Evolutionary conservation across 805 yeast species (phyloP), one percentile per base, ranked within the genome.

Genomic region (Kregervanrija delftensis): DNA sequence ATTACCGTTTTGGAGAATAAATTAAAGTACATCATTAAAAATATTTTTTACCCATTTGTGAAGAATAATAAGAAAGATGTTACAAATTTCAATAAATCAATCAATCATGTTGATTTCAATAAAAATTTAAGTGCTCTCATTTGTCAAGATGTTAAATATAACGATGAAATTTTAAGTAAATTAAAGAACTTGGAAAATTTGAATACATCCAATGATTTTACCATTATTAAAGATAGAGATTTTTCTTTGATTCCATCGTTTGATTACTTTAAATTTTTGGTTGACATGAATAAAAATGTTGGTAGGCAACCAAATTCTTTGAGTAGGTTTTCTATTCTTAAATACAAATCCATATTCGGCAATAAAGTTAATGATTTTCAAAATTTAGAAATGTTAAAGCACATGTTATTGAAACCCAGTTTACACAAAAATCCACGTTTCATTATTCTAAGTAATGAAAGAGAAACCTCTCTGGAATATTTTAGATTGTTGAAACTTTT

Each of bases 401-500:
- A 40, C 11, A 30, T 43, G 6, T 35, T 53, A 34, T n/a, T 16
- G 5, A 17, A 38, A 6, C 38, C 45, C 1, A 42, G 45, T 5
- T 11, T 40, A 9, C 42, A 37, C 32, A 34, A 28, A 22, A 49
- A 41, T 28, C 48, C 51, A 15, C 49, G 43, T 30, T 51, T 53
- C 16, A 40, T 60, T 17, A 41, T 59, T 4, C 11, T 60, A 13
- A 58, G 63, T 1, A 50, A 39, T 30, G 60, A 58, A 32, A 45
- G 49, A 36, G 50, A 50, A 8, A 49, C 56, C 1, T 59, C 63
- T 0, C 39, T 57, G 30, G 62, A 58, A 30, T 58, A 57, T 42
- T 53, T 50, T 16, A 35, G 60, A 30, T 17, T 59, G n/a, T 33
- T 58, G 16, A 59, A 55, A 35, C 30, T 52, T 5, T 14, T 54